Percentiles rank a stretch among this genome's conserved stretches.
phyloP scores from a whole-genome alignment of 352 stramenopile species.

The Vaucheria bursata region DNA sequence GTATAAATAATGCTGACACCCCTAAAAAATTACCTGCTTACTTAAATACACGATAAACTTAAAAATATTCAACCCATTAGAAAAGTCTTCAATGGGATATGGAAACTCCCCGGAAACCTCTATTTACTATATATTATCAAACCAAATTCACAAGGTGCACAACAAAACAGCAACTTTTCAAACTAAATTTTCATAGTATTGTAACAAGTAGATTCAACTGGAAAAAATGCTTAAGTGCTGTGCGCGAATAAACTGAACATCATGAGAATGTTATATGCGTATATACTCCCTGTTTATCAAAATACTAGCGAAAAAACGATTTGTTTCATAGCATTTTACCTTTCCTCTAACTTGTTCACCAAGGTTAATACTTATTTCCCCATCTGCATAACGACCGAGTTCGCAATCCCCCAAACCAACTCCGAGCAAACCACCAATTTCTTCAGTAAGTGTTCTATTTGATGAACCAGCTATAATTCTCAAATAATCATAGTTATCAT shows the following conservation, averaged over 20 bases:
- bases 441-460: constrained; percentile 26
- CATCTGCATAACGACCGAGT: constrained; percentile 76
- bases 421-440: constrained; percentile 38
- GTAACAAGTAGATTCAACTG: background rate
- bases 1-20: too few relatives aligned
- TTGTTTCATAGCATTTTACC: too few relatives aligned
- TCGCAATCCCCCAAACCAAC: constrained; percentile 69
- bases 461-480: constrained; percentile 17
- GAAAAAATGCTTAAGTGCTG: background rate
- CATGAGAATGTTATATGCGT: background rate
- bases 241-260: background rate
- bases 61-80: too few relatives aligned
- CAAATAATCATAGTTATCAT: constrained; percentile 41
- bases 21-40: too few relatives aligned
- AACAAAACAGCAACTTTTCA: too few relatives aligned
- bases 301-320: too few relatives aligned
- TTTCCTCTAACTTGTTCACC: constrained; percentile 61
- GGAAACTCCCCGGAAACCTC: too few relatives aligned
- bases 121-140: too few relatives aligned
- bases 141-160: too few relatives aligned
- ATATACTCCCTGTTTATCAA: background rate
- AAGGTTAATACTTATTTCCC: constrained; percentile 80
- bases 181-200: too few relatives aligned
- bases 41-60: too few relatives aligned
- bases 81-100: too few relatives aligned